Evolutionary conservation across 768 basidiomycete species (phyloP).

Genomic region (Trametes cinnabarina): DNA sequence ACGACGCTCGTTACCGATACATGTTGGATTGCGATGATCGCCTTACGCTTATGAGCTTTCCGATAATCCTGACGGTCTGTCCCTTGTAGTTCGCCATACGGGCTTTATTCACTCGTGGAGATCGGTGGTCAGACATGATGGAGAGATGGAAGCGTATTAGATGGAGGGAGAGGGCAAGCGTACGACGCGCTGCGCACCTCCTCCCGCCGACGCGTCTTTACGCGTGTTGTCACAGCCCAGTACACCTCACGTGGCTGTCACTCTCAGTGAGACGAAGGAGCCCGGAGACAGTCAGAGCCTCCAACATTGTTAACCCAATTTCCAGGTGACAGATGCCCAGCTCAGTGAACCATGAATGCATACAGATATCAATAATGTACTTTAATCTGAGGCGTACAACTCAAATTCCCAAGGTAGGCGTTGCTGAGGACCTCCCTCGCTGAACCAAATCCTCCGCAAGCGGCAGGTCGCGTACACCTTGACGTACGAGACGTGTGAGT

Average conservation of each 20-base stretch:
- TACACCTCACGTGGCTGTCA: slow-evolving; percentile 1
- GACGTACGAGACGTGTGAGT: slow-evolving; percentile 67
- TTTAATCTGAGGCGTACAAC: slow-evolving; percentile 43
- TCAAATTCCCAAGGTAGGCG: slow-evolving; percentile 75
- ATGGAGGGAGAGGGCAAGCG: background rate
- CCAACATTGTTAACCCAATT: too few species aligned
- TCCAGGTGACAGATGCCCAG: too few species aligned
- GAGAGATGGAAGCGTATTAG: background rate
- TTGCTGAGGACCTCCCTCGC: slow-evolving; percentile 50
- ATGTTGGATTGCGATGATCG: slow-evolving; percentile 26
- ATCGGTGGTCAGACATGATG: slow-evolving; percentile 17
- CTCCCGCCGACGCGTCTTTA: background rate
- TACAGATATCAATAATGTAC: background rate
- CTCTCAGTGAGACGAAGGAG: too few species aligned
- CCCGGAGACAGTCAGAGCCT: too few species aligned
- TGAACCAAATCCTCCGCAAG: slow-evolving; percentile 75
- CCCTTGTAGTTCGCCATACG: slow-evolving; percentile 14
- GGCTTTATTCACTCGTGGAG: slow-evolving; percentile 22
- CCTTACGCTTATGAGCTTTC: slow-evolving; percentile 13
- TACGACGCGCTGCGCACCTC: too few species aligned
- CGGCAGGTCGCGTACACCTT: slow-evolving; percentile 79
- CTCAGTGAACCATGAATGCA: too few species aligned
- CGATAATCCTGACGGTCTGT: slow-evolving; percentile 19
- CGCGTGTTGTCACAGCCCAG: background rate
- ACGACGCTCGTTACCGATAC: background rate